Conservation (phyloP, 2,329 filamentous ascomycete genomes). For the Ceratocystis eucalypticola region DNA sequence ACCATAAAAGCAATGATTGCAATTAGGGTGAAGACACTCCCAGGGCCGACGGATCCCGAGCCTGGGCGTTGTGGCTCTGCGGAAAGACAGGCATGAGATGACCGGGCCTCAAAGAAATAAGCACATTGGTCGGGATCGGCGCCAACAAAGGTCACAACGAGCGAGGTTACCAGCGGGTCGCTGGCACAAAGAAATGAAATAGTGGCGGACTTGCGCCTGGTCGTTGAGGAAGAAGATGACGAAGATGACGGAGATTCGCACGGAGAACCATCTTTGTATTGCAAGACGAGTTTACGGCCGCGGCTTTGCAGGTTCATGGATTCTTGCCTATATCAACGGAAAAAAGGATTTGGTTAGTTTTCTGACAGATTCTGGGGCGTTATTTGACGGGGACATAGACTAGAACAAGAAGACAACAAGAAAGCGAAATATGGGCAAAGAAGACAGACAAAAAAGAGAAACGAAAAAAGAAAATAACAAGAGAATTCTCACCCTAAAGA, state of each 20-base stretch:
- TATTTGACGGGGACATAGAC: not conserved
- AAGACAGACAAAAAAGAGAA: constrained; percentile 23
- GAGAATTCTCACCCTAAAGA: constrained; percentile 53
- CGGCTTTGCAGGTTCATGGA: constrained; percentile 42
- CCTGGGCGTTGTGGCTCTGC: constrained; percentile 58
- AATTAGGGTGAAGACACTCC: constrained; percentile 81
- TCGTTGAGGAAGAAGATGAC: not conserved
- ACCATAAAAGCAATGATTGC: constrained; percentile 62
- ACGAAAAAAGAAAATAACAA: constrained; percentile 14
- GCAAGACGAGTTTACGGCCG: constrained; percentile 61
- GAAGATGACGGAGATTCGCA: constrained; percentile 36
- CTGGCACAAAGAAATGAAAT: constrained; percentile 90
- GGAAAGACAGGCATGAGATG: constrained; percentile 61
- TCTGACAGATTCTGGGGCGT: not conserved
- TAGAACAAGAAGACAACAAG: not conserved
- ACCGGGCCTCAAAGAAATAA: constrained; percentile 91
- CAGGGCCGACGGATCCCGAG: constrained; percentile 45
- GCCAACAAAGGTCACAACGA: constrained; percentile 71
- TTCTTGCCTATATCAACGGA: constrained; percentile 33
- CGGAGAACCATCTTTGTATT: constrained; percentile 64
- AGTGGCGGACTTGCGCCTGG: constrained; percentile 60
- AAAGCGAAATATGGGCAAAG: not conserved
- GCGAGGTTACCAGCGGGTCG: constrained; percentile 54
- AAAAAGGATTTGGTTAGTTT: constrained; percentile 3
- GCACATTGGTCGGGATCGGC: constrained; percentile 76